These are phyloP conservation scores for Glaciozyma martinii DNA, from an alignment of 768 basidiomycete species.

Conservation along the genomic window DNA sequence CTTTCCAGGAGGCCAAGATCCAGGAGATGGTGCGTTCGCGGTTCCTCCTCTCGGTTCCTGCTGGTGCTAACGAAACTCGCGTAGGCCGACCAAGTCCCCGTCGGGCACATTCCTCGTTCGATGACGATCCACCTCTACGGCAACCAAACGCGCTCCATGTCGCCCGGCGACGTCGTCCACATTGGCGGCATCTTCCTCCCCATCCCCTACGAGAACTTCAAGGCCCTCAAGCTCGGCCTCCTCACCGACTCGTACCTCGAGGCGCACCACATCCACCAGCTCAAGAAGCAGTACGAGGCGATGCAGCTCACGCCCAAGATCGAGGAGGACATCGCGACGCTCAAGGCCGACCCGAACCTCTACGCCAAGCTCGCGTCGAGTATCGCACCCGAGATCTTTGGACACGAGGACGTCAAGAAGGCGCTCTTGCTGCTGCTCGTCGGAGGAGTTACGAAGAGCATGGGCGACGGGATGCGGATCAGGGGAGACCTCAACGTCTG, in stretches of 20 bases:
- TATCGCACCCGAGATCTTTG: conserved; percentile 97
- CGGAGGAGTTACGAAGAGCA: conserved; percentile 94
- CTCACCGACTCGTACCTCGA: conserved; percentile 97
- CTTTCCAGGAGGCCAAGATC: conserved; percentile 97
- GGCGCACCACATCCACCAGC: conserved; percentile 75
- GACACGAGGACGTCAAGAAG: conserved; percentile 90
- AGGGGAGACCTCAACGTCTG: conserved; percentile 98
- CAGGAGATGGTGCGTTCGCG: conserved; percentile 76
- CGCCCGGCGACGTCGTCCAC: conserved; percentile 91
- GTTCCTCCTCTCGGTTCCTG: neutral
- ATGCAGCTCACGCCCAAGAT: conserved; percentile 89
- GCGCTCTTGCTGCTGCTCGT: conserved; percentile 86
- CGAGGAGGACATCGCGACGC: conserved; percentile 54
- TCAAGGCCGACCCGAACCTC: conserved; percentile 60
- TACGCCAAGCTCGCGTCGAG: conserved; percentile 83
- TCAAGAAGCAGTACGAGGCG: conserved; percentile 94
- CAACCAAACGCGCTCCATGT: conserved; percentile 76
- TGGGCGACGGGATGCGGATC: conserved; percentile 94
- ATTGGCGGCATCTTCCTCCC: conserved; percentile 96
- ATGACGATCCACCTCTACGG: conserved; percentile 97
- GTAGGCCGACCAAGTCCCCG: conserved; percentile 96
- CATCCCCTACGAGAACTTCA: conserved; percentile 93
- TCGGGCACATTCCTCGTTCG: conserved; percentile 95
- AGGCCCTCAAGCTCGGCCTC: conserved; percentile 90
- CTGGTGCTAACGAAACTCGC: neutral